Conservation (phyloP, 2,329 filamentous ascomycete species). For the Monilinia aucupariae region DNA sequence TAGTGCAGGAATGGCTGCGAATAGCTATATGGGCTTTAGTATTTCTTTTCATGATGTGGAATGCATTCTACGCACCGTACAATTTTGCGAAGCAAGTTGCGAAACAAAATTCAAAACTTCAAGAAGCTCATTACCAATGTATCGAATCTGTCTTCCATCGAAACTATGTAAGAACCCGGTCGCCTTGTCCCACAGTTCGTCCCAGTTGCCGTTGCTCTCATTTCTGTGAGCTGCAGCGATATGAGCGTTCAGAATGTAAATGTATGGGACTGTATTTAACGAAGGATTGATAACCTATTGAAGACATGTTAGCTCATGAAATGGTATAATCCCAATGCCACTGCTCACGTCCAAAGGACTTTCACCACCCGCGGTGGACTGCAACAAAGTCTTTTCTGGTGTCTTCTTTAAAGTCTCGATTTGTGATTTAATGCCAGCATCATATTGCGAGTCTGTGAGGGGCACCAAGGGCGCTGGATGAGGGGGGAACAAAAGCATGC, state of each 20-base stretch:
- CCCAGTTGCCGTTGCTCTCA: constrained; percentile 22
- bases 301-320: constrained; percentile 17
- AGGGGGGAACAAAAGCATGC: constrained; percentile 39
- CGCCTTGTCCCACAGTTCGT: constrained; percentile 45
- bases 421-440: constrained; percentile 39
- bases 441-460: constrained; percentile 40
- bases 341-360: constrained; percentile 37
- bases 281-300: constrained; percentile 43
- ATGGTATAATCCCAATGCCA: not conserved
- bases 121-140: constrained; percentile 45
- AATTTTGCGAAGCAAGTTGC: constrained; percentile 21
- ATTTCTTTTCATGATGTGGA: not conserved
- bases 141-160: constrained; percentile 50
- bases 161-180: constrained; percentile 39
- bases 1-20: constrained; percentile 29
- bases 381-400: constrained; percentile 34
- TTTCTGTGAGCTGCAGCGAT: constrained; percentile 39
- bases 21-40: constrained; percentile 25
- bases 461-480: constrained; percentile 35
- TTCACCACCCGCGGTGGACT: constrained; percentile 34
- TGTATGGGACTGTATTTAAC: constrained; percentile 54
- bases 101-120: constrained; percentile 40
- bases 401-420: constrained; percentile 37
- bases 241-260: constrained; percentile 48
- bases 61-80: constrained; percentile 24